Evolutionary conservation across 225 moss, liverwort and hornwort species (phyloP).

Genomic region (Marchantia paleacea): DNA sequence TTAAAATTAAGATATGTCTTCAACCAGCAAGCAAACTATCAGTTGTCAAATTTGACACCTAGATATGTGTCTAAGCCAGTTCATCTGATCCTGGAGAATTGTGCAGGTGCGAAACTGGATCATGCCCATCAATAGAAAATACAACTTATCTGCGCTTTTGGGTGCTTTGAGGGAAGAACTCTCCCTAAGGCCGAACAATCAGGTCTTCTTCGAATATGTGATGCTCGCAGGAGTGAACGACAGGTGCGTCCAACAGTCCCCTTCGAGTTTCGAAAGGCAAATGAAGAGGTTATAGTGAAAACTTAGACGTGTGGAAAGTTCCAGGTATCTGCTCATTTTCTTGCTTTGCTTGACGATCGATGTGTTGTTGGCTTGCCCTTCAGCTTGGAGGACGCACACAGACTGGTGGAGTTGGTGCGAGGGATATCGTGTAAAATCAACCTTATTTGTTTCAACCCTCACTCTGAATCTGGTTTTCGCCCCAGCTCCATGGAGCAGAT

Average conservation of each 20-base stretch:
- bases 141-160: constrained; percentile 52
- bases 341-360: background rate
- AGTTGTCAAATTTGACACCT: background rate
- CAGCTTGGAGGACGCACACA: constrained; percentile 57
- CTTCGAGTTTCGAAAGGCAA: background rate
- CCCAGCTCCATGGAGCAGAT: constrained; percentile 53
- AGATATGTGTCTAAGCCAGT: background rate
- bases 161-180: constrained; percentile 63
- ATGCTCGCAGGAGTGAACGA: constrained; percentile 83
- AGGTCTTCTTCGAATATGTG: constrained; percentile 71
- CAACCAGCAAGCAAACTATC: too few relatives aligned
- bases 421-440: constrained; percentile 82
- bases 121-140: constrained; percentile 87
- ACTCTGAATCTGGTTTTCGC: constrained; percentile 65
- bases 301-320: background rate
- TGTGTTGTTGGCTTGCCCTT: background rate
- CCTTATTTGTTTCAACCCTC: constrained; percentile 75
- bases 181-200: constrained; percentile 41
- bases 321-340: background rate
- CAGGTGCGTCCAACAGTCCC: constrained; percentile 18
- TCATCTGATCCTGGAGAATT: background rate
- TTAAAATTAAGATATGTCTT: background rate
- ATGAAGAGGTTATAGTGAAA: background rate
- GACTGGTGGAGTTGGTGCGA: constrained; percentile 64
- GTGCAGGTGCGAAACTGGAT: constrained; percentile 52